Evolutionary conservation across 768 basidiomycete genomes (phyloP), one percentile per base, ranked within the genome.

Genomic region (Artomyces pyxidatus): DNA sequence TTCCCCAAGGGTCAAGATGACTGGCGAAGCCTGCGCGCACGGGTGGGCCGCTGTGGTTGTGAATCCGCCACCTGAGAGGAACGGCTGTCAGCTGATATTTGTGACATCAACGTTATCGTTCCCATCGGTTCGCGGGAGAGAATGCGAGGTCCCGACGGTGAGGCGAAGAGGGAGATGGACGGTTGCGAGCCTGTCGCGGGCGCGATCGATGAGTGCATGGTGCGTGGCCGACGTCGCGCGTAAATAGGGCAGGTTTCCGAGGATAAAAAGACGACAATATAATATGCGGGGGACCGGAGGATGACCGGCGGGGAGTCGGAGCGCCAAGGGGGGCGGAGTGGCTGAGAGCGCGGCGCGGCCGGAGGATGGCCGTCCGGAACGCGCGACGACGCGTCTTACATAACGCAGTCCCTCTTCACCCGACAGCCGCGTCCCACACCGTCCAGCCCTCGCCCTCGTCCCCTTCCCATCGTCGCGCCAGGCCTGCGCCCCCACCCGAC

Each of bases 311-410:
- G 47, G 45, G 26, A 22, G 19, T 28, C 45, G 52, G 30, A 8
- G 32, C 52, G 37, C 47, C 22, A 29, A 50, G 42, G 21, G 38
- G 42, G 14, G 19, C n/a, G 38, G 22, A 27, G 52, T 42, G 26
- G 41, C 25, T 40, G 19, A 52, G 22, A 48, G 52, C 42, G 46
- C 45, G 39, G 45, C 42, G 50, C 47, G 51, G 50, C 51, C 54
- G 54, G 54, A 41, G 44, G 40, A 42, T 8, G 29, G 43, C 43
- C 49, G 52, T 17, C 51, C 54, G 46, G 54, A 45, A 38, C 40
- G 54, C 42, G 54, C 54, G 54, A n/a, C 52, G 54, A 56, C 54
- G 54, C 54, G 54, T 54, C 54, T 54, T 56, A 56, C 53, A 49
- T 54, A 56, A 54, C 39, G 19, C 35, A 42, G 32, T 48, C 51